Conservation (phyloP, 257 asterid species). For the Pogostemon cablin region DNA sequence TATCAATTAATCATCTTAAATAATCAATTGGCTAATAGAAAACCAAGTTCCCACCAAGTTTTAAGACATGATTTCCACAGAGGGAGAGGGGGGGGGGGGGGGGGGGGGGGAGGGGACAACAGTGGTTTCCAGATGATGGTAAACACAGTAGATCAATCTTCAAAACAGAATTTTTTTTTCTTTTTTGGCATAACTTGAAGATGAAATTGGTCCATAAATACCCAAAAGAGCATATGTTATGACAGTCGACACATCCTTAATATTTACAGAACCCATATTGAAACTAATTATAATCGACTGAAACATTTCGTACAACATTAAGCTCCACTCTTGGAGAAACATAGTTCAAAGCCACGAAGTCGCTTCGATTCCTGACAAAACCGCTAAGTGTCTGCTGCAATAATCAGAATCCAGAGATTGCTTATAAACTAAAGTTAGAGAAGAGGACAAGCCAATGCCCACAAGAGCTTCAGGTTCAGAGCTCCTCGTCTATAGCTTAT, state of each 20-base stretch:
- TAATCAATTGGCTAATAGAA: background rate
- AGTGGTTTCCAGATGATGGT: background rate
- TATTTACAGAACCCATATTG: slow-evolving; percentile 32
- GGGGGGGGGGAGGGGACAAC: too few relatives aligned
- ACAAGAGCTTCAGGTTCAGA: background rate
- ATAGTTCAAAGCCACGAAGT: background rate
- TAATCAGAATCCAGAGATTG: slow-evolving; percentile 6
- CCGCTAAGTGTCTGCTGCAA: background rate
- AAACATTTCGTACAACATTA: slow-evolving; percentile 13
- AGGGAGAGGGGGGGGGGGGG: too few relatives aligned
- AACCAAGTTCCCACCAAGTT: background rate
- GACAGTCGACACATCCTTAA: background rate
- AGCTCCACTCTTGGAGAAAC: background rate
- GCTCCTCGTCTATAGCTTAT: slow-evolving; percentile 16
- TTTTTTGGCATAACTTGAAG: background rate
- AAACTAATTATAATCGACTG: background rate
- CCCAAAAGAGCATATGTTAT: slow-evolving; percentile 11
- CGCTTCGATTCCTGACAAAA: background rate
- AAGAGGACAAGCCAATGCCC: slow-evolving; percentile 18
- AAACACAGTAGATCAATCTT: background rate
- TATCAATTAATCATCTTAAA: background rate
- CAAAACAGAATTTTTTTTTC: background rate
- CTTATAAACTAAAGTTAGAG: slow-evolving; percentile 14
- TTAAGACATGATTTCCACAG: background rate
- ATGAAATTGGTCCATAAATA: background rate